These are phyloP conservation scores for Nothophoma quercina DNA, from an alignment of 2,329 filamentous ascomycete genomes.

Conservation along the genomic window DNA sequence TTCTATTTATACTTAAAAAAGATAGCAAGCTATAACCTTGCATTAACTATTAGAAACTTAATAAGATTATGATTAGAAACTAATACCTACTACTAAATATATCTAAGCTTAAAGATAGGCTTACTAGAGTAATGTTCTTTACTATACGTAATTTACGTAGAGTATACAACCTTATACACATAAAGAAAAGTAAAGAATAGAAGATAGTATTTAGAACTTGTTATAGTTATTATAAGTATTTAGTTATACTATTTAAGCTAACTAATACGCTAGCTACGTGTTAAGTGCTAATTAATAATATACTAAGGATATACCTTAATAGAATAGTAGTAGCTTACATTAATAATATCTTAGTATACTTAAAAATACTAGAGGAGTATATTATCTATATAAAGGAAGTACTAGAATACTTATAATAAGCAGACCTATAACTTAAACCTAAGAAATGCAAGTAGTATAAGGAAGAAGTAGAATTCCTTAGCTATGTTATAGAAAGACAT, in stretches of 20 bases:
- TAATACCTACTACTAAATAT: neutral
- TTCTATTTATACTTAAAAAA: neutral
- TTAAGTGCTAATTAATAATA: neutral
- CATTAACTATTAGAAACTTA: neutral
- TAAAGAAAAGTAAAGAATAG: conserved; percentile 36
- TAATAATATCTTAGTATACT: conserved; percentile 1
- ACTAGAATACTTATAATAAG: no score
- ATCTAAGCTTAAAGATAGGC: neutral
- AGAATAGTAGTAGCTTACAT: neutral
- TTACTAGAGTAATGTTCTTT: neutral
- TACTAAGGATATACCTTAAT: neutral
- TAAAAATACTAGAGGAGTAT: no score
- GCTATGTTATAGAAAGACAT: no score
- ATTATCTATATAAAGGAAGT: no score
- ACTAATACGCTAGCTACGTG: conserved; percentile 18
- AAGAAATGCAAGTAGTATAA: no score
- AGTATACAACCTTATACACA: neutral
- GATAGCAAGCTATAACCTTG: neutral
- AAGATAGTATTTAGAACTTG: conserved; percentile 40
- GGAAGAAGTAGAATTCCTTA: no score
- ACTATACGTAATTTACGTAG: neutral
- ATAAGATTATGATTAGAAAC: neutral
- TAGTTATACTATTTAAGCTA: conserved; percentile 41
- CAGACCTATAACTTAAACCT: no score
- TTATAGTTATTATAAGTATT: conserved; percentile 39